Conservation (phyloP, 31 red algal genomes). For the Bonnemaisonia californica region DNA sequence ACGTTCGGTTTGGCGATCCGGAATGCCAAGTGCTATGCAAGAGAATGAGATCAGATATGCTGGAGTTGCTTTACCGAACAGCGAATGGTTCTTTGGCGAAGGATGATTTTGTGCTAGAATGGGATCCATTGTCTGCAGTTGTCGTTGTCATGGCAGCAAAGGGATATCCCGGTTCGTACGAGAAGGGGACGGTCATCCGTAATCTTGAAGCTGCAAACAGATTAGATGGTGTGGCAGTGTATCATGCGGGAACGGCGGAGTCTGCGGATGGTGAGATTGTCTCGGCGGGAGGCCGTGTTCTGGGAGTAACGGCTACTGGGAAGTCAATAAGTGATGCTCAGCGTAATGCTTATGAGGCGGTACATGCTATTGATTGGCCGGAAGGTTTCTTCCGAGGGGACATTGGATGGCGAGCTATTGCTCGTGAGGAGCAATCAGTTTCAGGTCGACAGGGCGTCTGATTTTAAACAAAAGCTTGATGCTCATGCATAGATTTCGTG, state of each 20-base stretch:
- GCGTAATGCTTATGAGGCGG: constrained; percentile 70
- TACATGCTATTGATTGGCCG: constrained; percentile 79
- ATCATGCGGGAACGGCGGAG: constrained; percentile 84
- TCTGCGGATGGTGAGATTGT: constrained; percentile 45
- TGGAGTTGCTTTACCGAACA: constrained; percentile 73
- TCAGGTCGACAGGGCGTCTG: not conserved
- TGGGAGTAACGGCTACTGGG: constrained; percentile 80
- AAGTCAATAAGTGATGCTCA: constrained; percentile 65
- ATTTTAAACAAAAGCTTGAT: no score
- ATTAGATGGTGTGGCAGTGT: constrained; percentile 79
- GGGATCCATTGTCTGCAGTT: constrained; percentile 61
- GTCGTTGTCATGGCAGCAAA: constrained; percentile 87
- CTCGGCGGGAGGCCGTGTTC: constrained; percentile 86
- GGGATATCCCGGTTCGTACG: constrained; percentile 92
- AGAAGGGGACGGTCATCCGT: constrained; percentile 76
- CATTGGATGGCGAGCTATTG: constrained; percentile 88
- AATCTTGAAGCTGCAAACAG: constrained; percentile 67
- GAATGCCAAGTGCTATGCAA: constrained; percentile 90
- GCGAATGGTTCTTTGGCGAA: constrained; percentile 41
- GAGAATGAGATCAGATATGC: constrained; percentile 83
- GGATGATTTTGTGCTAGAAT: constrained; percentile 46
- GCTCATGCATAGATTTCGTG: no score
- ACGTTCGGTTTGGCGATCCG: constrained; percentile 98
- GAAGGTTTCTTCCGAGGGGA: constrained; percentile 90
- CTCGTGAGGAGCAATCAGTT: constrained; percentile 39